Evolutionary conservation across 768 basidiomycete genomes (phyloP), one percentile per base, ranked within the genome.

Genomic region (Cystobasidiopsis lactophilus): DNA sequence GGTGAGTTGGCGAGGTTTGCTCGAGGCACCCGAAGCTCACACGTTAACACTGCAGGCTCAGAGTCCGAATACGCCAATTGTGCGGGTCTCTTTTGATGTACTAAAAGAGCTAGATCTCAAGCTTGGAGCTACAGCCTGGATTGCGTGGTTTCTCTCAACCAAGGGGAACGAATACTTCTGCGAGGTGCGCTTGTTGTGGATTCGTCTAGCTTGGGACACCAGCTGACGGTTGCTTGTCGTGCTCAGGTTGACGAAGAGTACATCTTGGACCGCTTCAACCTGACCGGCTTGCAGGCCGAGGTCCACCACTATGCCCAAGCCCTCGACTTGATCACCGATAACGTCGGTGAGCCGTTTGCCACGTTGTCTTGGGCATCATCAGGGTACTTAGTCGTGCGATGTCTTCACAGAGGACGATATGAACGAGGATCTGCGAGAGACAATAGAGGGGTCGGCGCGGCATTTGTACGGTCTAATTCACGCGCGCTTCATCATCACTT

Each of bases 241-340:
- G n/a, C n/a, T n/a, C n/a, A n/a, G n/a, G 86, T 96, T 57, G 93
- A 95, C 65, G 93, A 96, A 64, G 91, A 96, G 68, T 96, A 95
- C 66, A 95, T 98, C 62, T 74, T 93, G 52, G 91, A 96, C 69
- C 77, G 89, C 50, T 95, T 98, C 75, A 96, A 98, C 68, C 72
- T 98, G 52, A 98, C 93, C 2, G 91, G 93, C 3, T 74, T 96
- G 50, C 93, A 95, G 69, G 83, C 82, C 59, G 93, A 96, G 66
- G 85, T 95, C 5, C 75, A 85, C 56, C 88, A 93, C 68, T 98
- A 98, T 62, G 69, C 80, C 0, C 81, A 91, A 61, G 93, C 93
- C 0, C 70, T 96, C 49, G 89, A 96, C 65, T 73, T 98, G 52
- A 95, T 98, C 52, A 93, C 88, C 1, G 93, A 96, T 65, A 85